phyloP scores from a whole-genome alignment of 2,329 filamentous ascomycete genomes.

The Aspergillus japonicus region DNA sequence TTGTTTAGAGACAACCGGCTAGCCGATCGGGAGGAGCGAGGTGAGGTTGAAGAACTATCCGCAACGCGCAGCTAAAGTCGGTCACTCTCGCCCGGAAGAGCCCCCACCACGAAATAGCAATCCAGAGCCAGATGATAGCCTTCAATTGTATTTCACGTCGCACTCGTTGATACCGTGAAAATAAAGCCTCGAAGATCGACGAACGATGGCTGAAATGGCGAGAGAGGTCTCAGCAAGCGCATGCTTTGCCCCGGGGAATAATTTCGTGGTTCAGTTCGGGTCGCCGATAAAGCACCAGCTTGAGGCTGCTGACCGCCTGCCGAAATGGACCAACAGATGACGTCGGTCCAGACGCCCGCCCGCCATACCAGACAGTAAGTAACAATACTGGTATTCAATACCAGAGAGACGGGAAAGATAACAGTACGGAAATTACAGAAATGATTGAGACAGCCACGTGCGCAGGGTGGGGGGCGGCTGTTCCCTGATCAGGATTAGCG shows the following conservation, averaged over 20 bases:
- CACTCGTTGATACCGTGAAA: not conserved
- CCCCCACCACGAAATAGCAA: not conserved
- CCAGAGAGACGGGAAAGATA: not conserved
- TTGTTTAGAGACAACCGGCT: not conserved
- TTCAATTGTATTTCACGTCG: not conserved
- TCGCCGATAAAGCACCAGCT: not conserved
- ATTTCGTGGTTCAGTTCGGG: not conserved
- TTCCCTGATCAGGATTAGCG: conserved; percentile 13
- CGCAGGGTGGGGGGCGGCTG: conserved; percentile 13
- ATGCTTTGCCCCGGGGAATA: not conserved
- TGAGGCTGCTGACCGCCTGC: not conserved
- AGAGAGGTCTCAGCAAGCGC: not conserved
- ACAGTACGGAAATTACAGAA: not conserved
- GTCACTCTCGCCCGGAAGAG: not conserved
- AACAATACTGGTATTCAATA: not conserved
- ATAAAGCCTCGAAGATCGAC: not conserved
- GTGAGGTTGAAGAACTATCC: not conserved
- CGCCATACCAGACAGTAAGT: not conserved
- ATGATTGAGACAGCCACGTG: conserved; percentile 22
- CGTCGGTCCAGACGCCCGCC: not conserved
- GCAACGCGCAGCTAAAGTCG: not conserved
- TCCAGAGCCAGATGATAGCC: not conserved
- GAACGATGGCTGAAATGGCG: not conserved
- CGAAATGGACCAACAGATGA: not conserved
- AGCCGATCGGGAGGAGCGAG: not conserved